phyloP scores from a whole-genome alignment of 1,139 yeast species.

The Yamadazyma blattariae region DNA sequence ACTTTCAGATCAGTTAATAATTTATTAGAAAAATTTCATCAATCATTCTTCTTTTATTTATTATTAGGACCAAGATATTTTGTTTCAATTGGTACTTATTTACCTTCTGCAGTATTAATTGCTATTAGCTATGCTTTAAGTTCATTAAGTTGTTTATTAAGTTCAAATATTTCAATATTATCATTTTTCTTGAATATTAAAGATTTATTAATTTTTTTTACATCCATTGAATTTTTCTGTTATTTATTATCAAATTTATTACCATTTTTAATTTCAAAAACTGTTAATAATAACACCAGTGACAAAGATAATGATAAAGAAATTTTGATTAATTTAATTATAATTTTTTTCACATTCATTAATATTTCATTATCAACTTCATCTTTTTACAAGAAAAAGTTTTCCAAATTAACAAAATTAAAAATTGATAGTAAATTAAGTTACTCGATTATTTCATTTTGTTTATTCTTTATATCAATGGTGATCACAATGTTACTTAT shows the following conservation, averaged over 20 bases:
- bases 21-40: constrained; percentile 92
- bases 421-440: constrained; percentile 20
- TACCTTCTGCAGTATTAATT: constrained; percentile 79
- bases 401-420: not conserved
- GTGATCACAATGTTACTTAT: constrained; percentile 73
- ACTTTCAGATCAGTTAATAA: constrained; percentile 87
- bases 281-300: constrained; percentile 10
- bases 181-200: constrained; percentile 25
- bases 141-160: constrained; percentile 59
- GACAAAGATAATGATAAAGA: constrained; percentile 15
- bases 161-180: constrained; percentile 30
- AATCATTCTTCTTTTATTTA: constrained; percentile 90
- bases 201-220: constrained; percentile 26
- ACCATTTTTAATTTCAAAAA: constrained; percentile 20
- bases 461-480: constrained; percentile 64
- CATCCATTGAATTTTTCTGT: constrained; percentile 33
- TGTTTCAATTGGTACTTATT: constrained; percentile 90
- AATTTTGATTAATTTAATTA: constrained; percentile 16
- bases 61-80: constrained; percentile 75
- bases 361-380: constrained; percentile 18
- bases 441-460: constrained; percentile 32
- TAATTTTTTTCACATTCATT: constrained; percentile 18
- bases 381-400: constrained; percentile 17
- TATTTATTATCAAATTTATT: constrained; percentile 25
- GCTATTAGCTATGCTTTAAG: constrained; percentile 72